Percentiles rank a stretch among this genome's conserved stretches.
Evolutionary conservation across 2,329 filamentous ascomycete species (phyloP).

Genomic region (Amauroascus verrucosus): DNA sequence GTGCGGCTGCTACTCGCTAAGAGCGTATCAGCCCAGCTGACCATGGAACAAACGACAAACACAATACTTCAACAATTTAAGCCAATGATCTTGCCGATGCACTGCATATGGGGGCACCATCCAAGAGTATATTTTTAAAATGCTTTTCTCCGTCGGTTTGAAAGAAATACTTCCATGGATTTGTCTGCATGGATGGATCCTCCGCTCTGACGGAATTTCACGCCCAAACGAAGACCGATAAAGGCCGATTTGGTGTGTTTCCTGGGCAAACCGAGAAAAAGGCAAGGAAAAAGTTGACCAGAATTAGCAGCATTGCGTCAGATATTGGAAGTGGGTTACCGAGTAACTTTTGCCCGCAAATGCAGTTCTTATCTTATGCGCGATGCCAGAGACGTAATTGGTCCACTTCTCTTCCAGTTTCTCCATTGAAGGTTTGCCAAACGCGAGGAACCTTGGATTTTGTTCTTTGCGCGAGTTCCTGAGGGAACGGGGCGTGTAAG

Average conservation of each 20-base stretch:
- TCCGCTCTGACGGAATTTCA: background rate
- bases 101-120: background rate
- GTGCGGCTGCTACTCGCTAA: constrained; percentile 1
- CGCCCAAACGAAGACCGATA: background rate
- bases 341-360: background rate
- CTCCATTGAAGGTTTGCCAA: background rate
- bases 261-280: background rate
- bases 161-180: background rate
- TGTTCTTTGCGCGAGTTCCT: background rate
- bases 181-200: background rate
- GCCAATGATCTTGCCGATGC: background rate
- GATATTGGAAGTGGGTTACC: background rate
- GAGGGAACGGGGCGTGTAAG: background rate
- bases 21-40: background rate
- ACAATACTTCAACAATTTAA: background rate
- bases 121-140: no score
- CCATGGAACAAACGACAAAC: background rate
- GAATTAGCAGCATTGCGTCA: background rate
- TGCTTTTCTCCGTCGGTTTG: no score
- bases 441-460: background rate
- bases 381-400: background rate
- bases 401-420: background rate
- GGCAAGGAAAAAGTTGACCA: background rate
- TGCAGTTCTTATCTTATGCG: background rate
- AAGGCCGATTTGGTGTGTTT: background rate